phyloP scores from a whole-genome alignment of 495 filamentous ascomycete species.

The Penicillium argentinense region DNA sequence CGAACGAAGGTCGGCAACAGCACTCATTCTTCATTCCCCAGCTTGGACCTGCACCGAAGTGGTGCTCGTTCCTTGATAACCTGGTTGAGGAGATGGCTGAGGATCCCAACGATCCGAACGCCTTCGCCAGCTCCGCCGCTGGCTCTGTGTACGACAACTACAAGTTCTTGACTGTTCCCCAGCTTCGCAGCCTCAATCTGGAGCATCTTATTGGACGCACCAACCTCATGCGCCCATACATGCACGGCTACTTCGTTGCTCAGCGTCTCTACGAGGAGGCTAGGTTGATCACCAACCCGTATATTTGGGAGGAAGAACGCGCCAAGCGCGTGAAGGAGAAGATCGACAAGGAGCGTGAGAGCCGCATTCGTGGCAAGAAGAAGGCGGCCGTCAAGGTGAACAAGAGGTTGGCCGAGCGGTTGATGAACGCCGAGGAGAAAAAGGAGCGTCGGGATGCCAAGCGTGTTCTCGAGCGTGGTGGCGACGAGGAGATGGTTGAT shows the following conservation, averaged over 20 bases:
- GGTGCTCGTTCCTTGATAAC: constrained; percentile 96
- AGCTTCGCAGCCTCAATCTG: constrained; percentile 76
- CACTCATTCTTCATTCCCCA: constrained; percentile 97
- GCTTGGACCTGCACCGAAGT: constrained; percentile 85
- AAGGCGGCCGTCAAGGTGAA: constrained; percentile 91
- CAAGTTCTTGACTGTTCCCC: constrained; percentile 88
- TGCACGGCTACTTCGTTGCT: constrained; percentile 98
- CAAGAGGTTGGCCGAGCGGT: constrained; percentile 77
- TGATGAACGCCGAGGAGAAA: constrained; percentile 78
- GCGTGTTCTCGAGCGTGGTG: constrained; percentile 55
- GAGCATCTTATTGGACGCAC: constrained; percentile 86
- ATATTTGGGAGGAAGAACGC: constrained; percentile 85
- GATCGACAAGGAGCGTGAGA: constrained; percentile 91
- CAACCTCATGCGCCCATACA: constrained; percentile 85
- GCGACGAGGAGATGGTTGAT: constrained; percentile 50
- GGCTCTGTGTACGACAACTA: constrained; percentile 95
- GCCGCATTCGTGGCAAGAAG: constrained; percentile 87
- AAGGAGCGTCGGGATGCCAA: constrained; percentile 65
- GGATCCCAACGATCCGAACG: constrained; percentile 65
- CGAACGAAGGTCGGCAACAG: constrained; percentile 90
- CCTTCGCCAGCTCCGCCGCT: constrained; percentile 49
- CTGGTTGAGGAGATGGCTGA: constrained; percentile 98
- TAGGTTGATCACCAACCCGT: constrained; percentile 86
- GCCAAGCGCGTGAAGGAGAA: constrained; percentile 85
- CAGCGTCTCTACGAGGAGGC: constrained; percentile 93